A percentile compares a stretch with the other conserved stretches of the same genome.
These are phyloP conservation scores for Serendipita sp. DNA, from an alignment of 768 basidiomycete species.

Conservation along the genomic window DNA sequence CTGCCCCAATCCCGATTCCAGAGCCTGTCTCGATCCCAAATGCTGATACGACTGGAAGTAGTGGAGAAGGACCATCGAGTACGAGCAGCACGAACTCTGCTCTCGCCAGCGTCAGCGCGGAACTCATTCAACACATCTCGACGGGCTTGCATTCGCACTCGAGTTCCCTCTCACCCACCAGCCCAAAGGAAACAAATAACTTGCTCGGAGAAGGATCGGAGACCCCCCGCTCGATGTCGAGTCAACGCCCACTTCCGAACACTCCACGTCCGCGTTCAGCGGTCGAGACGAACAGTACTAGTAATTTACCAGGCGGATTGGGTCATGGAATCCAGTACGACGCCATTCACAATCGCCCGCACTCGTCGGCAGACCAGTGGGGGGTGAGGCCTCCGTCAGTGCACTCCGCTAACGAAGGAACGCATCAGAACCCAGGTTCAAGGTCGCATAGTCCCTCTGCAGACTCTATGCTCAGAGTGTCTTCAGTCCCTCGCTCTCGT, in stretches of 20 bases:
- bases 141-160: not conserved
- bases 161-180: not conserved
- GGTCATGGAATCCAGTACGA: not conserved
- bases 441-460: not conserved
- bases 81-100: not conserved
- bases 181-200: conserved; percentile 6
- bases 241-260: not conserved
- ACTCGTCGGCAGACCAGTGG: not conserved
- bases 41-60: not conserved
- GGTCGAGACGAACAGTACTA: not conserved
- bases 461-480: not conserved
- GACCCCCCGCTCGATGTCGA: not conserved
- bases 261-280: not conserved
- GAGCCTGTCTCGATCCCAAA: not conserved
- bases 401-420: not conserved
- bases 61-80: not conserved
- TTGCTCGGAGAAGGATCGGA: not conserved
- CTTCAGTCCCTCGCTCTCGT: not conserved
- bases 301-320: not conserved
- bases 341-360: not conserved
- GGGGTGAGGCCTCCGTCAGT: not conserved
- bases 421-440: not conserved
- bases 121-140: not conserved
- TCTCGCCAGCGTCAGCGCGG: not conserved
- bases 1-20: conserved; percentile 4